Evolutionary conservation across 2,329 filamentous ascomycete genomes (phyloP), one percentile per base, ranked within the genome.

Genomic region (Apiospora arundinis): DNA sequence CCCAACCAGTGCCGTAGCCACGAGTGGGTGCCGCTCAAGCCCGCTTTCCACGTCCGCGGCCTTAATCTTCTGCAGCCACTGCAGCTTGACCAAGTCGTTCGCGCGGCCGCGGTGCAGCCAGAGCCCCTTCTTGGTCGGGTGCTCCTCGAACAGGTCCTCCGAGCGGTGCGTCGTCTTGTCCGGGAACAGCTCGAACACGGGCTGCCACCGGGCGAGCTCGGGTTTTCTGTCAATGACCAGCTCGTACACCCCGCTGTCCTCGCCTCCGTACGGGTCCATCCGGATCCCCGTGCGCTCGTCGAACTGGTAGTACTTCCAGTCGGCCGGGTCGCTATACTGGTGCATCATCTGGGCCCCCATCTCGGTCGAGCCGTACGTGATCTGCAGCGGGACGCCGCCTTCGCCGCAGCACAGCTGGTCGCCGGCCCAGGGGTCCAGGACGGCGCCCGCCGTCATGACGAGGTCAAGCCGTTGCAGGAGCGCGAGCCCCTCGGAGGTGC

Each of bases 71-170:
- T 67, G 60, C 48, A 71, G 40, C 70, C 70, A 71, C 32, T 60
- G 18, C 3, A 71, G 66, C 66, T 71, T 71, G 70, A 71, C 23
- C 37, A 69, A 12, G 40, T 71, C 70, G 49, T 71, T 66, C 4
- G 56, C 56, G 2, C 70, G 46, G 16, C 66, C 70, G 9, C 66
- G 70, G 49, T 71, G 67, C 9, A 49, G 52, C 11, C 68, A 45
- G n/a, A 71, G 42, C n/a, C 40, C 66, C 16, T 67, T 49, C 48
- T 69, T 66, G 46, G 66, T 65, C 23, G 70, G 65, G 52, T 71
- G 70, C 4, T 23, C 66, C 42, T 67, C 21, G 66, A 63, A 71
- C 40, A 71, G 23, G 25, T 71, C 70, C 32, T 40, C 32, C 5
- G 70, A 46, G 49, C n/a, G 70, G 16, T 52, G 60, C 7, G 49